Conservation (phyloP, 1,284 basidiomycete genomes). For the Tetrapyrgos nigripes region DNA sequence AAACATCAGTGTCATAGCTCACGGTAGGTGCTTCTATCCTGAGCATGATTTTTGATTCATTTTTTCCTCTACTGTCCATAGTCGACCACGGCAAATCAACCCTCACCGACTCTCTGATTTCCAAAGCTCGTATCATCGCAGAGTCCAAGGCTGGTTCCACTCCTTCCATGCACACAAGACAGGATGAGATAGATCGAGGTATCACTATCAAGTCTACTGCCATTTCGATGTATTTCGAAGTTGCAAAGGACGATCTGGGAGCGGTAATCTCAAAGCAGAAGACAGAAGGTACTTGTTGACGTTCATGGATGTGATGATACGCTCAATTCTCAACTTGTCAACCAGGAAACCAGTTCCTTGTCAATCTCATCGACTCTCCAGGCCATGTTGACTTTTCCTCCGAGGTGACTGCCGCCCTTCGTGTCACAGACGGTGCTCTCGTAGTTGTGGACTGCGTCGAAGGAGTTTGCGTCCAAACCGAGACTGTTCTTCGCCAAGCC, state of each 20-base stretch:
- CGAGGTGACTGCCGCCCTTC: conserved; percentile 99
- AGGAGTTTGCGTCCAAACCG: conserved; percentile 99
- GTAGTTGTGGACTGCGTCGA: conserved; percentile 99
- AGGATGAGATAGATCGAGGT: conserved; percentile 99
- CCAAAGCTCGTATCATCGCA: conserved; percentile 99
- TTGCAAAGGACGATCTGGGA: conserved; percentile 88
- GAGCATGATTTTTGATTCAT: conserved; percentile 8
- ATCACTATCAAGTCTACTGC: conserved; percentile 99
- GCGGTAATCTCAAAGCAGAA: conserved; percentile 96
- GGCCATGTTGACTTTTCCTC: conserved; percentile 99
- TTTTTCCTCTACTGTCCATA: conserved; percentile 34
- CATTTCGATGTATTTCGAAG: conserved; percentile 99
- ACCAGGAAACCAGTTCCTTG: conserved; percentile 94
- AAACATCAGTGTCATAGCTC: conserved; percentile 98
- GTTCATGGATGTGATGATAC: not conserved
- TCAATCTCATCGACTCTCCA: conserved; percentile 99
- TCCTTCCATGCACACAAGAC: conserved; percentile 97
- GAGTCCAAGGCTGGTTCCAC: conserved; percentile 93
- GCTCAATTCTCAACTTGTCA: conserved; percentile 15
- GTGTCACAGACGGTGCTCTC: conserved; percentile 98
- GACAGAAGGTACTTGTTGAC: conserved; percentile 71
- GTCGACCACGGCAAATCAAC: conserved; percentile 99
- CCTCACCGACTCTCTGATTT: conserved; percentile 97
- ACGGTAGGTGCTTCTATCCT: conserved; percentile 61
- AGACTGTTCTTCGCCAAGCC: conserved; percentile 98